These are phyloP conservation scores for Arabis hirsuta DNA, from an alignment of 345 rosid genomes.

Conservation along the genomic window DNA sequence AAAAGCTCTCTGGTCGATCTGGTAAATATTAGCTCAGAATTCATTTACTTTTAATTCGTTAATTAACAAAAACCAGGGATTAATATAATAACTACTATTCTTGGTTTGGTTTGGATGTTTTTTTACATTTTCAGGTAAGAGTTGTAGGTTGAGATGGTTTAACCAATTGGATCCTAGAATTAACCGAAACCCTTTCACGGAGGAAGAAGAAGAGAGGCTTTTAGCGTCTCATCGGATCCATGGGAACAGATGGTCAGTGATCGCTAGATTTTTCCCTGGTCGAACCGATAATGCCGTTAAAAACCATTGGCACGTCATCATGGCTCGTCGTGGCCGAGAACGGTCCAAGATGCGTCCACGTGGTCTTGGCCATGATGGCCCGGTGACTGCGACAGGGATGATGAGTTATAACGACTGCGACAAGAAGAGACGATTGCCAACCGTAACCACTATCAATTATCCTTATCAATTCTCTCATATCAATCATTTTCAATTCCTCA, in stretches of 20 bases:
- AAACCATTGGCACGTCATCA: constrained; percentile 97
- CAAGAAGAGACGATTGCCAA: constrained; percentile 24
- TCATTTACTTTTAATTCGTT: neutral
- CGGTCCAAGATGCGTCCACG: constrained; percentile 43
- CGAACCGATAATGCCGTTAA: constrained; percentile 95
- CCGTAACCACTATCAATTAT: constrained; percentile 25
- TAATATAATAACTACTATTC: neutral
- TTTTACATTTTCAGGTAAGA: constrained; percentile 60
- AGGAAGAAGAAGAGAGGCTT: constrained; percentile 85
- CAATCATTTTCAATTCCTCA: constrained; percentile 37
- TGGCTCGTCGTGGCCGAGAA: constrained; percentile 86
- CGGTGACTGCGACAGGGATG: constrained; percentile 1
- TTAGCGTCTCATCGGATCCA: constrained; percentile 68
- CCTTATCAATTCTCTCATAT: constrained; percentile 42
- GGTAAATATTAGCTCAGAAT: constrained; percentile 49
- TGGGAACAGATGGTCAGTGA: constrained; percentile 94
- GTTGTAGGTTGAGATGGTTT: constrained; percentile 96
- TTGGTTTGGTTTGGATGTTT: neutral
- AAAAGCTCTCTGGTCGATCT: constrained; percentile 85
- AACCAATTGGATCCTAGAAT: constrained; percentile 94
- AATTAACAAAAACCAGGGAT: neutral
- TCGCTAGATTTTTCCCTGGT: constrained; percentile 84
- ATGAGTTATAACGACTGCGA: constrained; percentile 10
- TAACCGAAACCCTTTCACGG: constrained; percentile 72
- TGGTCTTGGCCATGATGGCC: constrained; percentile 41